Base-by-base conservation (phyloP, 495 filamentous ascomycete genomes). In the Daldinia grandis region DNA sequence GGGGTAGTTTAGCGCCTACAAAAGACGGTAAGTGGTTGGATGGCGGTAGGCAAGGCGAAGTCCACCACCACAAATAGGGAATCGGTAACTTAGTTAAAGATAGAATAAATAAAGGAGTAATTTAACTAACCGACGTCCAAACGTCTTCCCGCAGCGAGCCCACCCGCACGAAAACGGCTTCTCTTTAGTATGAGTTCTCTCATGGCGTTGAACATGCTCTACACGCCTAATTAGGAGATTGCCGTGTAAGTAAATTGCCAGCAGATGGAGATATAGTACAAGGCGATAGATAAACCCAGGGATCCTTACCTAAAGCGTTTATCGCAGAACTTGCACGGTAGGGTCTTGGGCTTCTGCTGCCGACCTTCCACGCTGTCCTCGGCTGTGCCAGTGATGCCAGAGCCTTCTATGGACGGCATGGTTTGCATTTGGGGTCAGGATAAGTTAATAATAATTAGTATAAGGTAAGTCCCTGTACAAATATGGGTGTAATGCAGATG, bases 111-210 rank as follows among this genome's bases (percentile, higher is more conserved):
- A 73, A 64, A 64, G 21, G 33, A 76, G 70, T 51, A 69, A 74
- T 64, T 62, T 65, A 63, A 75, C 82, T 81, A 76, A 87, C 86
- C 85, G 83, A 70, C 86, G 81, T 66, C 84, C 84, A 77, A 87
- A 88, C 3, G 82, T 85, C 75, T 87, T 87, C 65, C 83, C 85
- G 75, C 86, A 88, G 44, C 82, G 76, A 70, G 76, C 77, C 82
- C 82, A 84, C 68, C 70, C 71, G 60, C 86, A 88, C 40, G 81
- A 79, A 75, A 87, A 88, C 2, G 86, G 86, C 75, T 87, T 87
- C 76, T 86, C 83, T 72, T 87, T 87, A 73, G 86, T 88, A 80
- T 88, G 86, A 47, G 85, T 87, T 76, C 86, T 81, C 74, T 88
- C 86, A 71, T 88, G 86, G 62, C 86, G 82, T 75, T 88, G 84